These are phyloP conservation scores for Schizophyllum commune DNA, from an alignment of 1,284 basidiomycete species.

Conservation along the genomic window DNA sequence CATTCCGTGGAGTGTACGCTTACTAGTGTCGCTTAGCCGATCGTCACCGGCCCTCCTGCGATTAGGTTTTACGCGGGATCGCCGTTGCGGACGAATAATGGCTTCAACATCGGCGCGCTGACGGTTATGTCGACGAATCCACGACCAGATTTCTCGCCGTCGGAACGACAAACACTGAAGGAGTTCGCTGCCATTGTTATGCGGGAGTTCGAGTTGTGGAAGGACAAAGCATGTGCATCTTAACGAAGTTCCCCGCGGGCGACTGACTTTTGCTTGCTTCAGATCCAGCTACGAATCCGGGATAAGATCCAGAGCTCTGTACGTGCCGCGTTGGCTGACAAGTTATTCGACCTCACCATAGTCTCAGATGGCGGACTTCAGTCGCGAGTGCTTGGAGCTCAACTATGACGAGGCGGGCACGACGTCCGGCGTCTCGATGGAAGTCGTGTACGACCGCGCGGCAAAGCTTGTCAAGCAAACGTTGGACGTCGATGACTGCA, in stretches of 20 bases:
- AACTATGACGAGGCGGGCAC: slow-evolving; percentile 44
- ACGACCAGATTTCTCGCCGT: slow-evolving; percentile 77
- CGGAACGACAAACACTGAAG: slow-evolving; percentile 87
- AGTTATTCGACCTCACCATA: slow-evolving; percentile 1
- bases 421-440: slow-evolving; percentile 53
- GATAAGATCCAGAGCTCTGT: slow-evolving; percentile 88
- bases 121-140: slow-evolving; percentile 21
- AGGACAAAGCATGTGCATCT: slow-evolving; percentile 65
- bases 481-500: slow-evolving; percentile 85
- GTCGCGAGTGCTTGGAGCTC: slow-evolving; percentile 89
- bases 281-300: slow-evolving; percentile 86
- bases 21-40: slow-evolving; percentile 34
- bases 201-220: slow-evolving; percentile 93
- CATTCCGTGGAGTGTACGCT: too few relatives aligned
- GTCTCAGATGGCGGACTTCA: slow-evolving; percentile 85
- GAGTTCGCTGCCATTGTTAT: slow-evolving; percentile 95
- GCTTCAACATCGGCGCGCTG: slow-evolving; percentile 59
- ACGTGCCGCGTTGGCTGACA: slow-evolving; percentile 1
- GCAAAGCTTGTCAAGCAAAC: slow-evolving; percentile 85
- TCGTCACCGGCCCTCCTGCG: slow-evolving; percentile 59
- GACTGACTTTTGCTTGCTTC: slow-evolving; percentile 5
- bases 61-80: slow-evolving; percentile 91
- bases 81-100: slow-evolving; percentile 83
- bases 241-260: background rate
- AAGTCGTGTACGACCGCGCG: slow-evolving; percentile 81